These are phyloP conservation scores for Aspergillus nanangensis DNA, from an alignment of 495 filamentous ascomycete genomes.

Conservation along the genomic window DNA sequence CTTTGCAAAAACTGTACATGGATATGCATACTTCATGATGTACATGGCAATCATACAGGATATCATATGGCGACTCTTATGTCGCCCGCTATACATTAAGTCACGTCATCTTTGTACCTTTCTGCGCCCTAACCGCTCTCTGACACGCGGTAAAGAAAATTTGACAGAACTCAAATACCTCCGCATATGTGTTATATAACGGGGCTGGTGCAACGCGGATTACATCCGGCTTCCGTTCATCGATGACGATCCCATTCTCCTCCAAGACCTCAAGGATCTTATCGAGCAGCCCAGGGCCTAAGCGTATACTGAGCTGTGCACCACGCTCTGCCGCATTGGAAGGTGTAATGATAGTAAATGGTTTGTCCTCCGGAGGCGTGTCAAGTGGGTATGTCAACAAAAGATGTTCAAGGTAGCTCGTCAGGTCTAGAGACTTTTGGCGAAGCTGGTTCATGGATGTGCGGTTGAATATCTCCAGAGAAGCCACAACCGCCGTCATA, in stretches of 20 bases:
- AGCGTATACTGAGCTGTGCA: constrained; percentile 77
- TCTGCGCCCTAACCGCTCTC: constrained; percentile 22
- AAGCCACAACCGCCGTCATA: constrained; percentile 63
- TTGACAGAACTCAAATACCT: constrained; percentile 72
- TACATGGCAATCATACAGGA: no score
- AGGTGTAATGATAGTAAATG: constrained; percentile 81
- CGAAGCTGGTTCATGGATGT: constrained; percentile 68
- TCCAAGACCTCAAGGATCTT: constrained; percentile 64
- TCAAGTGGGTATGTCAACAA: constrained; percentile 44
- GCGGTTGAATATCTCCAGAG: constrained; percentile 71
- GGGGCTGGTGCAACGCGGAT: constrained; percentile 89
- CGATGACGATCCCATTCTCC: constrained; percentile 68
- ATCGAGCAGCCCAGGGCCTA: constrained; percentile 65
- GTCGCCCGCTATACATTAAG: no score
- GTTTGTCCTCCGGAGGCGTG: constrained; percentile 29
- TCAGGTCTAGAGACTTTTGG: constrained; percentile 70
- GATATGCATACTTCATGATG: no score
- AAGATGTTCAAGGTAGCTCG: constrained; percentile 73
- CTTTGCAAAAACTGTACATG: no score
- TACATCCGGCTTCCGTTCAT: constrained; percentile 87
- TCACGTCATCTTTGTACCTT: constrained; percentile 4
- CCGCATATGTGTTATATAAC: constrained; percentile 79
- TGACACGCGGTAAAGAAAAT: constrained; percentile 39
- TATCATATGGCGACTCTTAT: no score
- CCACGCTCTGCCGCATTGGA: constrained; percentile 65